Evolutionary conservation across 2,329 filamentous ascomycete species (phyloP).

Genomic region (Fusarium vanettenii): DNA sequence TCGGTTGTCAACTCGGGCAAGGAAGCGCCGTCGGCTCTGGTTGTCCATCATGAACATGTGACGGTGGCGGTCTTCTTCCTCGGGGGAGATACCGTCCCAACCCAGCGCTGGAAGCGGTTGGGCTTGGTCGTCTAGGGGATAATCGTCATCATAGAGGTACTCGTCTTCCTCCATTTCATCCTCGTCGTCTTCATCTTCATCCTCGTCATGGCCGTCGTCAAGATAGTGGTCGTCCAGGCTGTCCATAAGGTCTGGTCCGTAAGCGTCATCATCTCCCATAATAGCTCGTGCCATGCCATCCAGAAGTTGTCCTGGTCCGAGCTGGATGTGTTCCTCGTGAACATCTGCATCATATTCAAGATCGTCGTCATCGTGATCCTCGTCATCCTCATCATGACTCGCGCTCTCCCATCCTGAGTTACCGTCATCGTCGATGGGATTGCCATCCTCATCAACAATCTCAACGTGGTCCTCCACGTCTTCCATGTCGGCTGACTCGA

Average conservation of each 20-base stretch:
- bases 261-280: slow-evolving; percentile 61
- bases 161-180: slow-evolving; percentile 78
- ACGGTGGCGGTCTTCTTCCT: slow-evolving; percentile 60
- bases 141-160: slow-evolving; percentile 70
- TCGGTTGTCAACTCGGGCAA: slow-evolving; percentile 56
- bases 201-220: slow-evolving; percentile 70
- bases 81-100: slow-evolving; percentile 68
- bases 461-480: slow-evolving; percentile 66
- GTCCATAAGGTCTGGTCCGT: slow-evolving; percentile 65
- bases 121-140: slow-evolving; percentile 60
- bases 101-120: slow-evolving; percentile 62
- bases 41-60: slow-evolving; percentile 65
- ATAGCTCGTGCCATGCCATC: slow-evolving; percentile 68
- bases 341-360: slow-evolving; percentile 66
- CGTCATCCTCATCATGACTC: slow-evolving; percentile 66
- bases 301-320: slow-evolving; percentile 60
- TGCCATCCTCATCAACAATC: slow-evolving; percentile 73
- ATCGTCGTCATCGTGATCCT: slow-evolving; percentile 64
- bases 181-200: slow-evolving; percentile 71
- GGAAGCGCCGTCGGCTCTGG: slow-evolving; percentile 51
- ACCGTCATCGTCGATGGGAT: slow-evolving; percentile 69
- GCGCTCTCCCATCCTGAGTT: slow-evolving; percentile 72
- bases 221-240: slow-evolving; percentile 64
- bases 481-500: slow-evolving; percentile 58
- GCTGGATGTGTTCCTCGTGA: slow-evolving; percentile 63